Evolutionary conservation across 192 early-diverging fungal species (phyloP).

Genomic region (Coemansia sp.): DNA sequence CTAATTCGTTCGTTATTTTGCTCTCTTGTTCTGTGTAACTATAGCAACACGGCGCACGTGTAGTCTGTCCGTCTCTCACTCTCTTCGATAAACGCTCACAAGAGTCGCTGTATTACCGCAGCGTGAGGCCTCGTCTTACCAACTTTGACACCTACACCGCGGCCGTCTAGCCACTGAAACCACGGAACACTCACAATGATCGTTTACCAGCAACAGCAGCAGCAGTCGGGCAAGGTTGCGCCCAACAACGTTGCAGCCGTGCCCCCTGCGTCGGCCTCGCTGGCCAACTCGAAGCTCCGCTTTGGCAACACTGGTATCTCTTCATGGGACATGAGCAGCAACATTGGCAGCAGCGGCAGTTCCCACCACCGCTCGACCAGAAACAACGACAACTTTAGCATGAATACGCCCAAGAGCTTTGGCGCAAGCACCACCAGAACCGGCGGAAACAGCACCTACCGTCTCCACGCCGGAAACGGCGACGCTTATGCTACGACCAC

Average conservation of each 20-base stretch:
- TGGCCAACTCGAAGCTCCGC: slow-evolving; percentile 39
- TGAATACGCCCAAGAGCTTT: slow-evolving; percentile 24
- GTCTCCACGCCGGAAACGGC: slow-evolving; percentile 21
- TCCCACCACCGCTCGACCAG: not conserved
- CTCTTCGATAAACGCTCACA: no score
- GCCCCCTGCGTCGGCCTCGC: slow-evolving; percentile 33
- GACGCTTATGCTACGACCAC: slow-evolving; percentile 13
- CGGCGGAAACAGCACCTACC: slow-evolving; percentile 14
- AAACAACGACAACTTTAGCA: slow-evolving; percentile 9
- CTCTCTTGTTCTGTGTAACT: no score
- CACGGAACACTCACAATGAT: slow-evolving; percentile 23
- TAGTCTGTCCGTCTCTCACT: no score
- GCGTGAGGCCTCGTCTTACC: not conserved
- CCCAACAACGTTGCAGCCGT: slow-evolving; percentile 21
- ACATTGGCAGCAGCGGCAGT: slow-evolving; percentile 4
- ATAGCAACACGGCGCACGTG: no score
- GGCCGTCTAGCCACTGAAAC: not conserved
- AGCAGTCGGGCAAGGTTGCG: slow-evolving; percentile 11
- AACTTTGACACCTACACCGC: no score
- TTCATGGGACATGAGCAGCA: slow-evolving; percentile 23
- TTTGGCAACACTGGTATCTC: slow-evolving; percentile 46
- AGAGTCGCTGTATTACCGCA: not conserved
- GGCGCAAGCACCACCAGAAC: slow-evolving; percentile 6
- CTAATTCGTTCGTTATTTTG: no score
- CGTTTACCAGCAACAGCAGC: slow-evolving; percentile 29